Conservation (phyloP, 1,139 yeast genomes). For the Candida anutae region DNA sequence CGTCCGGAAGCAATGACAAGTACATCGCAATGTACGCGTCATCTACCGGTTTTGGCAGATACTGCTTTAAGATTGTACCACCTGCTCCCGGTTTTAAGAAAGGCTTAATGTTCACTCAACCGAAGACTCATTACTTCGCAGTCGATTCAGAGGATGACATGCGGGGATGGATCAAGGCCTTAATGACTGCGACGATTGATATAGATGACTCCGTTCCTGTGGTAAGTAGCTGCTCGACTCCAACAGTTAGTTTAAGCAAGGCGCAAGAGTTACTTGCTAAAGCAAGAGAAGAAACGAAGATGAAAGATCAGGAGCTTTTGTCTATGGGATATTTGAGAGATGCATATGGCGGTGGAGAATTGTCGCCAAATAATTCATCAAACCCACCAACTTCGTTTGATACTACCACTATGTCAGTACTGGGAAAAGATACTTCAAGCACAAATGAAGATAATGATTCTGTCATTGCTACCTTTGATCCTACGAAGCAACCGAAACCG, state of each 20-base stretch:
- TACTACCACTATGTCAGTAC: too few species aligned
- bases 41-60: slow-evolving; percentile 85
- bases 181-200: slow-evolving; percentile 94
- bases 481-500: slow-evolving; percentile 12
- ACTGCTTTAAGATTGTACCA: slow-evolving; percentile 87
- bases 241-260: slow-evolving; percentile 77
- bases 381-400: background rate
- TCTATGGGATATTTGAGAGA: slow-evolving; percentile 30
- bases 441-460: too few species aligned
- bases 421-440: too few species aligned
- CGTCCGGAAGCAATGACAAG: slow-evolving; percentile 58
- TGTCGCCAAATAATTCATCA: slow-evolving; percentile 10
- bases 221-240: slow-evolving; percentile 90
- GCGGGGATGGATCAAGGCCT: slow-evolving; percentile 92
- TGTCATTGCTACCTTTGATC: slow-evolving; percentile 1
- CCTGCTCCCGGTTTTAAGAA: slow-evolving; percentile 97
- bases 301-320: slow-evolving; percentile 49
- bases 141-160: slow-evolving; percentile 87
- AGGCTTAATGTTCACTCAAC: slow-evolving; percentile 94
- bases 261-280: slow-evolving; percentile 84
- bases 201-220: slow-evolving; percentile 90
- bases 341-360: slow-evolving; percentile 13
- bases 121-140: slow-evolving; percentile 91
- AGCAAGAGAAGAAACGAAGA: slow-evolving; percentile 65
- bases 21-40: slow-evolving; percentile 84